Evolutionary conservation across 176 grass and related monocot species (phyloP).

Genomic region (Canna indica): DNA sequence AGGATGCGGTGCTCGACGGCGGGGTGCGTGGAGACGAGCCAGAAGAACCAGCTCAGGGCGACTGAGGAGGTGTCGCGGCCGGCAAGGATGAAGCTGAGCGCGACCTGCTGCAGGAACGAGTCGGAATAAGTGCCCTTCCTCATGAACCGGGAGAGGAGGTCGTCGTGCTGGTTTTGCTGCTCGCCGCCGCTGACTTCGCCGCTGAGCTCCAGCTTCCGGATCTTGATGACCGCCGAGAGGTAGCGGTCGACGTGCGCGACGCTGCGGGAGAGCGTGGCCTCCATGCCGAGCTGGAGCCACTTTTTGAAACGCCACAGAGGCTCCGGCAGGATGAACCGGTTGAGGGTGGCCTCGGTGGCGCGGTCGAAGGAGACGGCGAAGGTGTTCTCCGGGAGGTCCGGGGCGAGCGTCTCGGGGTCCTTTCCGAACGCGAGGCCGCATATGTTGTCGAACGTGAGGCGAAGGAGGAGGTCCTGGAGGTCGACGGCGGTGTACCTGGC

Average conservation of each 20-base stretch:
- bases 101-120: conserved; percentile 83
- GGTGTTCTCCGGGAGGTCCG: conserved; percentile 64
- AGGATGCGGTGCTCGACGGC: conserved; percentile 46
- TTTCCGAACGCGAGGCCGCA: conserved; percentile 85
- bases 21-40: conserved; percentile 87
- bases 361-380: conserved; percentile 78
- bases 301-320: conserved; percentile 81
- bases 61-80: conserved; percentile 96
- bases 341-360: conserved; percentile 84
- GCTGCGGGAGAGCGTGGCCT: conserved; percentile 61
- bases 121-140: conserved; percentile 80
- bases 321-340: conserved; percentile 91
- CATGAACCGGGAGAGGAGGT: conserved; percentile 97
- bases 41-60: conserved; percentile 97
- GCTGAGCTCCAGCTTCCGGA: conserved; percentile 73
- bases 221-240: conserved; percentile 70
- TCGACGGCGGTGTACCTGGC: conserved; percentile 20
- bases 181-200: conserved; percentile 12
- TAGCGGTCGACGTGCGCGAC: conserved; percentile 74
- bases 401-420: conserved; percentile 80
- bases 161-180: conserved; percentile 59
- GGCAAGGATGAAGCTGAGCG: conserved; percentile 97
- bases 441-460: conserved; percentile 96
- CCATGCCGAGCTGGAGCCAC: conserved; percentile 69
- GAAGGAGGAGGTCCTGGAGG: conserved; percentile 84